Base-by-base conservation (phyloP, 2,329 filamentous ascomycete genomes). In the Hypoxylon sp. region DNA sequence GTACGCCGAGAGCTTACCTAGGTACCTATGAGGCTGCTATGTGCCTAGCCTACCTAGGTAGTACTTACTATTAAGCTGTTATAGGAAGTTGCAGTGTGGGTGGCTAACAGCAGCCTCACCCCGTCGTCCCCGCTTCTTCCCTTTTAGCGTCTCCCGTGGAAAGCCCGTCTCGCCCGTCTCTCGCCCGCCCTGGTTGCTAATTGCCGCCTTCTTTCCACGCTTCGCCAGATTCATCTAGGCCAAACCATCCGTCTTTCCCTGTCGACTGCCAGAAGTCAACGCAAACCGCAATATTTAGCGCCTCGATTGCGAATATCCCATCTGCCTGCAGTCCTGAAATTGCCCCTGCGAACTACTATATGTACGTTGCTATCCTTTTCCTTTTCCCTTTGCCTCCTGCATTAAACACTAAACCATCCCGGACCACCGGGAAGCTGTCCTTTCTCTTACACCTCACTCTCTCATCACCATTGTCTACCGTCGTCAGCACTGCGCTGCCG, bases 301-400 rank as follows among this genome's bases (percentile, higher is more conserved):
- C 37, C 17, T 23, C 11, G 46, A 46, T 60, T 63, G 57, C 60
- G 60, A 63, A 48, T 41, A 54, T 57, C 38, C 49, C 53, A 60
- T 60, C 60, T 63, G 60, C 60, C 60, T 63, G 49, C 60, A 52
- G 48, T 35, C 20, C 42, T n/a, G n/a, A 60, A 60, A 54, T 62
- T 59, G 60, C 56, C 56, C 52, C 60, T 46, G 41, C 33, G 51
- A 58, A 38, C 53, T 43, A 49, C n/a, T 56, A 51, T 29, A 43
- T 43, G 21, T 45, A 43, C 13, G 40, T 20, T 20, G 24, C 47
- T 26, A 48, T 40, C 18, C 29, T 45, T 48, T 15, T 31, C 47
- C 48, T 21, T 21, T 18, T 37, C 38, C 9, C 35, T 18, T 23
- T 24, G 43, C 20, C 27, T 35, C 35, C 24, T 26, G 20, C 38